phyloP scores from a whole-genome alignment of 768 basidiomycete species.

The Xerocomellus amylosporus region DNA sequence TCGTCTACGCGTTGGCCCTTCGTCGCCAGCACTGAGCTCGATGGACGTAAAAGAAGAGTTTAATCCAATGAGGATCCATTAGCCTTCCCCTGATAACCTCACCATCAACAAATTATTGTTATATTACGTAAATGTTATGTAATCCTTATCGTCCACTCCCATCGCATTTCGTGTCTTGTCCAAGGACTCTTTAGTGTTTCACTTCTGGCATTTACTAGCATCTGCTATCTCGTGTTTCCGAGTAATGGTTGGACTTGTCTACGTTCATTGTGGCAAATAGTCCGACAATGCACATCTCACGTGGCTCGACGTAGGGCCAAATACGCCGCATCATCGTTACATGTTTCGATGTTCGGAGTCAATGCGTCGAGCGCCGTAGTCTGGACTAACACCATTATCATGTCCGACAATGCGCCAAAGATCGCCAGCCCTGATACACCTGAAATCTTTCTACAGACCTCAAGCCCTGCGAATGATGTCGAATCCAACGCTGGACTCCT shows the following conservation, averaged over 20 bases:
- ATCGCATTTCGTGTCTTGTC: not conserved
- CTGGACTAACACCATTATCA: conserved; percentile 14
- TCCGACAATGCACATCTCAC: not conserved
- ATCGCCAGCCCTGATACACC: conserved; percentile 2
- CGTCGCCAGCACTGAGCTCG: conserved; percentile 23
- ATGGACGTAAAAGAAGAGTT: conserved; percentile 35
- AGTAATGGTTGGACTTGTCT: not conserved
- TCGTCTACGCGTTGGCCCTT: conserved; percentile 12
- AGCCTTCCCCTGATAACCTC: conserved; percentile 22
- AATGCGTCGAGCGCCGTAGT: not conserved
- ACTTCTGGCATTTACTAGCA: not conserved
- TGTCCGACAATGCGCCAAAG: conserved; percentile 8
- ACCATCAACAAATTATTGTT: conserved; percentile 12
- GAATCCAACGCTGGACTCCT: conserved; percentile 33
- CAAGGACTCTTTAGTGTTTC: not conserved
- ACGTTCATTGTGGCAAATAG: not conserved
- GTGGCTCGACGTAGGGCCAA: conserved; percentile 8
- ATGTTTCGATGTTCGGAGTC: conserved; percentile 1
- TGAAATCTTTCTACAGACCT: not conserved
- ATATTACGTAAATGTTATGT: conserved; percentile 13
- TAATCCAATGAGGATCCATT: conserved; percentile 26
- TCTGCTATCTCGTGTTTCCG: not conserved
- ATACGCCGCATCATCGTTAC: conserved; percentile 8
- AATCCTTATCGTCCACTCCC: not conserved
- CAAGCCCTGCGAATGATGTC: not conserved